phyloP scores from a whole-genome alignment of 2,329 filamentous ascomycete species.

The Fusarium oxysporum region DNA sequence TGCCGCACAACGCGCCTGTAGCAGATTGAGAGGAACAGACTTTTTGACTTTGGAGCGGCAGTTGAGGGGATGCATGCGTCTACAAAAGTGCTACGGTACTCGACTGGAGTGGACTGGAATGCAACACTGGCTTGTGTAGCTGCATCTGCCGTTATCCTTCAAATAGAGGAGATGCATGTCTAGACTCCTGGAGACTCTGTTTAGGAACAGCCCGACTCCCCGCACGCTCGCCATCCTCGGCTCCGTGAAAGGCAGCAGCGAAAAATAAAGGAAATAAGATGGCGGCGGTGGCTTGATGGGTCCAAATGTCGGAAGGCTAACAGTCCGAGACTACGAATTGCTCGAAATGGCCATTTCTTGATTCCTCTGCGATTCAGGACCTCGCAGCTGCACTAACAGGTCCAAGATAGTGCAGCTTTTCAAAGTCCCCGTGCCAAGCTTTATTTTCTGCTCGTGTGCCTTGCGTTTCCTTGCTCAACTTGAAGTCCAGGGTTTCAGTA shows the following conservation, averaged over 20 bases:
- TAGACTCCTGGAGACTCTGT: conserved; percentile 19
- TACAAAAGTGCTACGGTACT: conserved; percentile 21
- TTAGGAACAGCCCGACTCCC: background rate
- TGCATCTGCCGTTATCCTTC: conserved; percentile 32
- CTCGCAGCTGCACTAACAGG: background rate
- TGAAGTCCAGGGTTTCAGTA: background rate
- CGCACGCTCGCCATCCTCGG: conserved; percentile 2
- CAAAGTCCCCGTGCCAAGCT: conserved; percentile 30
- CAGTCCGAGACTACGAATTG: conserved; percentile 7
- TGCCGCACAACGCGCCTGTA: conserved; percentile 15
- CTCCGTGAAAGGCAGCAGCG: background rate
- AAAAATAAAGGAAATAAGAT: conserved; percentile 1
- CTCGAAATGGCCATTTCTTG: background rate
- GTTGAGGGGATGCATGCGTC: conserved; percentile 9
- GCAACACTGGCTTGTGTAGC: background rate
- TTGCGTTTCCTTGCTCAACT: conserved; percentile 16
- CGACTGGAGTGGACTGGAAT: conserved; percentile 5
- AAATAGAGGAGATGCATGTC: conserved; percentile 7
- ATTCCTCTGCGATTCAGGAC: background rate
- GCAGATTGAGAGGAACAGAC: background rate
- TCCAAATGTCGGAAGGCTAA: conserved; percentile 10
- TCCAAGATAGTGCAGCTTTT: background rate
- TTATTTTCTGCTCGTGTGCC: conserved; percentile 5
- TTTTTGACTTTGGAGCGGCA: conserved; percentile 7
- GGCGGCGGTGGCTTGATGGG: conserved; percentile 27